Percentiles rank a stretch among this genome's conserved stretches.
Conservation (phyloP, 2,329 filamentous ascomycete genomes). For the Chrysoporthe deuterocubensis region DNA sequence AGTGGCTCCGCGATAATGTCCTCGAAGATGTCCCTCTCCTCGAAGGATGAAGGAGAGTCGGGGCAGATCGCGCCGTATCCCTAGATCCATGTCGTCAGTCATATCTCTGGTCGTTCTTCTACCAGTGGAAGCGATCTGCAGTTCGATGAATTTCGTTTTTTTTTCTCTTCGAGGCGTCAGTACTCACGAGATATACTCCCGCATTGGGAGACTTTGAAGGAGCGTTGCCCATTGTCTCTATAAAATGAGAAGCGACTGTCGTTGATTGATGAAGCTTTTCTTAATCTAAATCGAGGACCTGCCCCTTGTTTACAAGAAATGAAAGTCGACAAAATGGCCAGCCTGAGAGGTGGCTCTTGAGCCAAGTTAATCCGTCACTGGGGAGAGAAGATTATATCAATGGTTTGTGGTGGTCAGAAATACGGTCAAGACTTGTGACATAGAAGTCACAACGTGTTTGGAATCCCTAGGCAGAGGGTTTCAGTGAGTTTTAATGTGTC, state of each 20-base stretch:
- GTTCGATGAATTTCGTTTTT: not conserved
- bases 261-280: not conserved
- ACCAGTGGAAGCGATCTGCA: not conserved
- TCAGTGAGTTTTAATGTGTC: slow-evolving; percentile 1
- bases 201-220: slow-evolving; percentile 1
- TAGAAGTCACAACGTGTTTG: not conserved
- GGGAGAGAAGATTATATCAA: not conserved
- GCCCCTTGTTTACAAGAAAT: not conserved
- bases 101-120: too few relatives aligned
- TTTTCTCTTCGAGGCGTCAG: too few relatives aligned
- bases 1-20: slow-evolving; percentile 8
- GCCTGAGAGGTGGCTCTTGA: not conserved
- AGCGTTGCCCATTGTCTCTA: slow-evolving; percentile 6
- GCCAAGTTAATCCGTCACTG: not conserved
- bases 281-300: not conserved
- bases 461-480: not conserved
- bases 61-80: slow-evolving; percentile 6
- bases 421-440: not conserved
- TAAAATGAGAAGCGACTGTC: not conserved
- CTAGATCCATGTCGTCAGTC: not conserved
- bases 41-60: not conserved
- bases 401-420: not conserved
- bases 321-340: not conserved
- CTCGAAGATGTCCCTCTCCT: slow-evolving; percentile 6
- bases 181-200: not conserved